phyloP scores from a whole-genome alignment of 2,329 filamentous ascomycete genomes.

The Sporothrix brasiliensis region DNA sequence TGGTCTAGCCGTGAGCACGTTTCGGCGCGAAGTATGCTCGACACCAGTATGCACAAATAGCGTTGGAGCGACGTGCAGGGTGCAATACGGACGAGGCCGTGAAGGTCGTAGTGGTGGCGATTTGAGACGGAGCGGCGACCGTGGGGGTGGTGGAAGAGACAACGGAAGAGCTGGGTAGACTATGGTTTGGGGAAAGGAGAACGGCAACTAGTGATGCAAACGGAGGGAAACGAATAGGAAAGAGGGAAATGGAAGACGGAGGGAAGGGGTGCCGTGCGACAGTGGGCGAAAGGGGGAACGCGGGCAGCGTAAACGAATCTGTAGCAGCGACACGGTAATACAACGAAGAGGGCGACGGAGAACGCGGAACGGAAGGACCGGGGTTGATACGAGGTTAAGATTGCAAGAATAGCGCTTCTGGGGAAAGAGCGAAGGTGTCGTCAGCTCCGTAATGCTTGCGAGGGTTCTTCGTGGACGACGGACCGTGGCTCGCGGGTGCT shows the following conservation, averaged over 20 bases:
- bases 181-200: background rate
- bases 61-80: slow-evolving; percentile 8
- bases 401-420: background rate
- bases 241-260: slow-evolving; percentile 16
- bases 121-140: slow-evolving; percentile 14
- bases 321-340: slow-evolving; percentile 17
- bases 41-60: slow-evolving; percentile 14
- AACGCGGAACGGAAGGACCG: slow-evolving; percentile 30
- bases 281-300: background rate
- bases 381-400: slow-evolving; percentile 13
- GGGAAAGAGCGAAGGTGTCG: slow-evolving; percentile 9
- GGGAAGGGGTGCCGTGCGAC: background rate
- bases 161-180: background rate
- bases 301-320: background rate
- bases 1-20: background rate
- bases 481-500: background rate
- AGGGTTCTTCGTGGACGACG: background rate
- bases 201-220: slow-evolving; percentile 11
- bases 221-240: background rate
- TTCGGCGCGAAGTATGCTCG: slow-evolving; percentile 9
- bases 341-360: slow-evolving; percentile 26
- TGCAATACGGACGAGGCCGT: slow-evolving; percentile 7
- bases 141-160: background rate
- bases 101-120: slow-evolving; percentile 21
- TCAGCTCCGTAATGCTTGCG: slow-evolving; percentile 20